Conservation (phyloP, 1,284 basidiomycete genomes). For the Paramarasmius palmivorus region DNA sequence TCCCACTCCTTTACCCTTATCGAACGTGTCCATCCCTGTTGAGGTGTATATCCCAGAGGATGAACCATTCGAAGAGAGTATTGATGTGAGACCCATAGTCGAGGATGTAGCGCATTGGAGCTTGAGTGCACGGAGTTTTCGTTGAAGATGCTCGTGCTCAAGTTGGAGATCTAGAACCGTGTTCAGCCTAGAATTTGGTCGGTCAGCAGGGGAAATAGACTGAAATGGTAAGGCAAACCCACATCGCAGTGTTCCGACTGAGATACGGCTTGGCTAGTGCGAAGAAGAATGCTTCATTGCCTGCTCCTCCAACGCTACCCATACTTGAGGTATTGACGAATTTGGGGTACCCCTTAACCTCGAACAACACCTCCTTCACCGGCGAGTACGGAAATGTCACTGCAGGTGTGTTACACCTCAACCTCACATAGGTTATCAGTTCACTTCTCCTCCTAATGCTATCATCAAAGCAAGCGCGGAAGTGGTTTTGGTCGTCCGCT, state of each 20-base stretch:
- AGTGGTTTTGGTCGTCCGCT: constrained; percentile 65
- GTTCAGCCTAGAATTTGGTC: constrained; percentile 48
- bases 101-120: constrained; percentile 15
- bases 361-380: constrained; percentile 62
- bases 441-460: constrained; percentile 48
- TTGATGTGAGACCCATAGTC: constrained; percentile 12
- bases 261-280: constrained; percentile 78
- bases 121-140: constrained; percentile 46
- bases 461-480: constrained; percentile 56
- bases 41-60: too few species aligned
- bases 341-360: constrained; percentile 70
- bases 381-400: constrained; percentile 7
- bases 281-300: constrained; percentile 57
- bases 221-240: constrained; percentile 27
- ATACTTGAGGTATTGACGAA: constrained; percentile 31
- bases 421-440: constrained; percentile 62
- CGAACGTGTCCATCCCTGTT: too few species aligned
- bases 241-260: constrained; percentile 72
- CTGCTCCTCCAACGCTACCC: constrained; percentile 19
- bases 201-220: constrained; percentile 2
- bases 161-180: constrained; percentile 77
- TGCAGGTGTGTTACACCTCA: constrained; percentile 40
- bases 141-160: constrained; percentile 72
- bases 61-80: background rate
- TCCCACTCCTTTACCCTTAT: too few species aligned